These are phyloP conservation scores for Erigeron canadensis DNA, from an alignment of 129 eudicot species.

Conservation along the genomic window DNA sequence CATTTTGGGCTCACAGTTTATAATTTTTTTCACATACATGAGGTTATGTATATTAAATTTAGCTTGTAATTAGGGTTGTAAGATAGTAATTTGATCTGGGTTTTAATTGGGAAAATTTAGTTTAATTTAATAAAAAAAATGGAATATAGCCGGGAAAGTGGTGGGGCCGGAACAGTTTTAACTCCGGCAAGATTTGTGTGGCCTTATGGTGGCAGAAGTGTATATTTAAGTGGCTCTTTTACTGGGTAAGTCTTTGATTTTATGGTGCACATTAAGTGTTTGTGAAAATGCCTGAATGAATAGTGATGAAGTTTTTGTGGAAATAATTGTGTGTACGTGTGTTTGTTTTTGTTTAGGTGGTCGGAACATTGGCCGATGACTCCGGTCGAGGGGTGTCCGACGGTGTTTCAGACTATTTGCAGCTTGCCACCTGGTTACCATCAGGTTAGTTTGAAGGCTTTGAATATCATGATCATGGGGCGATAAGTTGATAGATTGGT, in stretches of 20 bases:
- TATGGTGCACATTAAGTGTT: constrained; percentile 17
- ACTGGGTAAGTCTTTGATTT: constrained; percentile 58
- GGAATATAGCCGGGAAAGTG: constrained; percentile 62
- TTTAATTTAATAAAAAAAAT: constrained; percentile 37
- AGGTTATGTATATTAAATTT: not conserved
- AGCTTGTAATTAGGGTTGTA: not conserved
- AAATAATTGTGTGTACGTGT: not conserved
- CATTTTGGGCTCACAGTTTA: constrained; percentile 17
- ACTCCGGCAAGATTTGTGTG: constrained; percentile 81
- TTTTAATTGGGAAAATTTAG: constrained; percentile 6
- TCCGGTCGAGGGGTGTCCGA: constrained; percentile 88
- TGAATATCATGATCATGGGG: not conserved
- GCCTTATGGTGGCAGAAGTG: constrained; percentile 92
- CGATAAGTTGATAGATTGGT: not conserved
- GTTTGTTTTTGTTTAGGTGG: constrained; percentile 56
- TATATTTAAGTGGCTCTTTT: constrained; percentile 75
- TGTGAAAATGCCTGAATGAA: constrained; percentile 19
- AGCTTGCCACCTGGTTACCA: constrained; percentile 88
- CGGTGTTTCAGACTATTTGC: constrained; percentile 78
- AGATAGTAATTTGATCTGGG: constrained; percentile 22
- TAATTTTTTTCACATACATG: not conserved
- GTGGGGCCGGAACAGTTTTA: constrained; percentile 46
- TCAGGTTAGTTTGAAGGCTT: constrained; percentile 54
- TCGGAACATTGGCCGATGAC: constrained; percentile 81
- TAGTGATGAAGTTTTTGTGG: not conserved